Base-by-base conservation (phyloP, 2,329 filamentous ascomycete species). In the Phaeophleospora eucalypticola region DNA sequence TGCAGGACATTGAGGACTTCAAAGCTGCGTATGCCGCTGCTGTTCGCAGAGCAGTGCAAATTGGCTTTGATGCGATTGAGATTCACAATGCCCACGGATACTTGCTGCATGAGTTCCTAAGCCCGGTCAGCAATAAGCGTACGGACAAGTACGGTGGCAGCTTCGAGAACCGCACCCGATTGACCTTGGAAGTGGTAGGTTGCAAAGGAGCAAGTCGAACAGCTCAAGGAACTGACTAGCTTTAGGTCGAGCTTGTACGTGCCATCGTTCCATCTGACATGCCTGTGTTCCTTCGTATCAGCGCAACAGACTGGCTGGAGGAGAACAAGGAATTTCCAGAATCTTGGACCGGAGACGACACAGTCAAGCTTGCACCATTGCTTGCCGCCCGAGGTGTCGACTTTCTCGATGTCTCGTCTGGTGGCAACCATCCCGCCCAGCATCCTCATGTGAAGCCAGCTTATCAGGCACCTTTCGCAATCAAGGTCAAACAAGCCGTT, bases 51-150 rank as follows among this genome's bases (percentile, higher is more conserved):
- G 56, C 52, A 6, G 39, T 51, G 2, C 33, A 47, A n/a, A 84
- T 82, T 1, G 89, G 88, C 0, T 79, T 87, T 40, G 88, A 95
- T 62, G 78, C 83, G 6, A 82, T 94, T 48, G 88, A 94, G 65
- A 80, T 94, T 41, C 88, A 93, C 69, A 79, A 77, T 56, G 87
- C 86, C 0, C 86, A 91, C 60, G 87, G 40, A 4, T 93, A 90
- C 62, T 76, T 93, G 0, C 69, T 91, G 0, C 80, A 83, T 57
- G 69, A 72, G 2, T 93, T 91, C 71, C 50, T 89, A 2, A 82
- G 80, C 0, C 86, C 87, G 0, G 76, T 77, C 0, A 74, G 75
- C n/a, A 93, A 93, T 67, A 71, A 79, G 41, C 77, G 87, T 14
- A 85, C 74, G 0, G 84, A 87, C 60, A 59, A 74, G 46, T 87